Base-by-base conservation (phyloP, 208 protist genomes). In the Leishmania aethiopica region DNA sequence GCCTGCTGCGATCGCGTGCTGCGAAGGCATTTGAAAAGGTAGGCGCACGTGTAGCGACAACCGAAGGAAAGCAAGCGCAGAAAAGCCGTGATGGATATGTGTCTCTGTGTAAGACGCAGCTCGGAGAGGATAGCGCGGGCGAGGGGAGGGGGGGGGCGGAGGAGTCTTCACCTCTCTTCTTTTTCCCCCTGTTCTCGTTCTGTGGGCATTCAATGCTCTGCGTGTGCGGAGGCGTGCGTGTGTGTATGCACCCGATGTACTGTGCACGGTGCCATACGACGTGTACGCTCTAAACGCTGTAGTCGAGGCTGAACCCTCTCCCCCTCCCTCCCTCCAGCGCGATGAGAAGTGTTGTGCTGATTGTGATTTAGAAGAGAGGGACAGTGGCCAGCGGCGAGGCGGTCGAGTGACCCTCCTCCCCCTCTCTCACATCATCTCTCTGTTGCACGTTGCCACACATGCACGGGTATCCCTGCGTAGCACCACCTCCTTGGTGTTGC, bases 1-100 rank as follows among this genome's bases (percentile, higher is more conserved):
- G n/a, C 79, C 47, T 97, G 95, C 90, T 93, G 88, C 75, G 91
- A 96, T 55, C 66, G 73, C 32, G 79, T 86, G 57, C 79, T 86
- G 78, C 83, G 84, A 67, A 75, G 75, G 49, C 88, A 91, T 11
- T 66, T 92, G 66, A 91, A 90, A 80, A 81, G 76, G 67, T 82
- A 57, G 55, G 53, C 69, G 53, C 49, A 6, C 5, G 69, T 19
- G 69, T 19, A 51, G 69, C 42, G 7, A 25, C 69, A 19, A 13
- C 17, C 5, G 32, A n/a, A 45, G 3, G 22, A 51, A 22, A 51
- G 11, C 42, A 47, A 42, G 32, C 1, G 69, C 17, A 51, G 4
- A 51, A 25, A 15, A 5, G 32, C 25, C 25, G 7, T 7, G 42
- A 32, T 17, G 25, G 25, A n/a, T 73, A 42, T 73, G 25, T 15